A percentile compares a stretch with the other conserved stretches of the same genome.
These are phyloP conservation scores for Amborella trichopoda DNA, from an alignment of 164 flowering plant genomes.

Conservation along the genomic window DNA sequence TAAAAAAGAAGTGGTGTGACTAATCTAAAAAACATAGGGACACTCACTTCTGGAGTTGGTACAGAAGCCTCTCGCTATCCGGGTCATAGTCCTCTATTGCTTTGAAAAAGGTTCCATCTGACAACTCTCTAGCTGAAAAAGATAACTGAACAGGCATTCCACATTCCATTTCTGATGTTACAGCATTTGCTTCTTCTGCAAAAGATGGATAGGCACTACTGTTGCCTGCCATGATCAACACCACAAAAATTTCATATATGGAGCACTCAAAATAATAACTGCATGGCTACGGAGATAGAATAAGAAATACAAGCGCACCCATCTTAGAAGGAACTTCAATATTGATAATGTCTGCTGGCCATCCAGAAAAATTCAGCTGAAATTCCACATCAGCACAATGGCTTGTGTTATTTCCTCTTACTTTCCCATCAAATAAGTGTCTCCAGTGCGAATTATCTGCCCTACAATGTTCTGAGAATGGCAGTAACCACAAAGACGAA, in stretches of 20 bases:
- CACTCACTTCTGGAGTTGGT: constrained; percentile 67
- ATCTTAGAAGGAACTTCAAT: constrained; percentile 69
- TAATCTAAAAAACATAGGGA: too few relatives aligned
- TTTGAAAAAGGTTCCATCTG: constrained; percentile 94
- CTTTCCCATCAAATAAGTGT: constrained; percentile 49
- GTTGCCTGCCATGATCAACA: constrained; percentile 22
- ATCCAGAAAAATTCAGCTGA: constrained; percentile 68
- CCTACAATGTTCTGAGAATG: constrained; percentile 82
- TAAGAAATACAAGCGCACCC: constrained; percentile 27
- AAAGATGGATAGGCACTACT: constrained; percentile 64
- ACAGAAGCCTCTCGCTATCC: constrained; percentile 70
- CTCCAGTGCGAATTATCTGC: constrained; percentile 52
- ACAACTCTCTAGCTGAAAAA: constrained; percentile 83
- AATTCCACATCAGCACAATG: constrained; percentile 64
- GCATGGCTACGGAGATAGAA: too few relatives aligned
- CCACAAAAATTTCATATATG: neutral
- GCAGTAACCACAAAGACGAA: constrained; percentile 94
- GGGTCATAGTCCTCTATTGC: constrained; percentile 94
- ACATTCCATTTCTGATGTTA: constrained; percentile 64
- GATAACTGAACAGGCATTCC: constrained; percentile 80
- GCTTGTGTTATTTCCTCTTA: constrained; percentile 28
- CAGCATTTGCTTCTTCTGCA: constrained; percentile 27
- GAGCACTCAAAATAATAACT: too few relatives aligned
- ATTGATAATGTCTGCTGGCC: constrained; percentile 84
- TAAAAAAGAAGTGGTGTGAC: too few relatives aligned